phyloP scores from a whole-genome alignment of 2,329 filamentous ascomycete genomes.

The Coniochaeta sp. region DNA sequence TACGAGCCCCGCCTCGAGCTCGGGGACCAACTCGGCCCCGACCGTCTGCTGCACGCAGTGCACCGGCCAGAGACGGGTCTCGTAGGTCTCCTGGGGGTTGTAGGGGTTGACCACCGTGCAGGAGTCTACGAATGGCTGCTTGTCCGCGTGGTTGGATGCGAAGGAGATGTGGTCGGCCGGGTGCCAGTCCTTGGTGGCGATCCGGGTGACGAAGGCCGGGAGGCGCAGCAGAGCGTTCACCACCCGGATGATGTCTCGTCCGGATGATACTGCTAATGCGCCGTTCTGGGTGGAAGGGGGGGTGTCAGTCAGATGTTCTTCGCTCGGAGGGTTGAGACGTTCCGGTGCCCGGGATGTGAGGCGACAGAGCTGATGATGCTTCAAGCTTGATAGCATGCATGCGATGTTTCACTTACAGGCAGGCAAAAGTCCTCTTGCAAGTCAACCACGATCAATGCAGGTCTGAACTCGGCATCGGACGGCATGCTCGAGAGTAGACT shows the following conservation, averaged over 20 bases:
- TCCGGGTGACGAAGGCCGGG: conserved; percentile 63
- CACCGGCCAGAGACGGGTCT: conserved; percentile 74
- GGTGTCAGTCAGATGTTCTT: conserved; percentile 7
- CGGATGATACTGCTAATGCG: conserved; percentile 72
- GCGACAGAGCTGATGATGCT: neutral
- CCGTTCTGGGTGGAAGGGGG: conserved; percentile 64
- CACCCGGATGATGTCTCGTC: conserved; percentile 59
- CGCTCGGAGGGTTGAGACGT: neutral
- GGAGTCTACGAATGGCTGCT: conserved; percentile 60
- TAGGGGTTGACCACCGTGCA: conserved; percentile 60
- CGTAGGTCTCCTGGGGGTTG: conserved; percentile 55
- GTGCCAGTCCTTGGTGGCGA: conserved; percentile 93
- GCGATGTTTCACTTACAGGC: conserved; percentile 51
- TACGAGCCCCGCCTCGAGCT: conserved; percentile 57
- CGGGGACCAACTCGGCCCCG: conserved; percentile 68
- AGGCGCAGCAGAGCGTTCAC: conserved; percentile 70
- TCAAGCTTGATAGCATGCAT: neutral
- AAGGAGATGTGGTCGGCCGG: conserved; percentile 82
- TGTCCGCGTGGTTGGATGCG: conserved; percentile 65
- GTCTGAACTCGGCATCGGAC: conserved; percentile 28
- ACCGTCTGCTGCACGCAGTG: conserved; percentile 75
- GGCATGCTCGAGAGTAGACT: neutral
- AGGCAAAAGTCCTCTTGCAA: conserved; percentile 94
- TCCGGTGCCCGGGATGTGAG: neutral
- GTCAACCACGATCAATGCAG: conserved; percentile 68